phyloP scores from a whole-genome alignment of 768 basidiomycete genomes.

The Tephrocybe sp. region DNA sequence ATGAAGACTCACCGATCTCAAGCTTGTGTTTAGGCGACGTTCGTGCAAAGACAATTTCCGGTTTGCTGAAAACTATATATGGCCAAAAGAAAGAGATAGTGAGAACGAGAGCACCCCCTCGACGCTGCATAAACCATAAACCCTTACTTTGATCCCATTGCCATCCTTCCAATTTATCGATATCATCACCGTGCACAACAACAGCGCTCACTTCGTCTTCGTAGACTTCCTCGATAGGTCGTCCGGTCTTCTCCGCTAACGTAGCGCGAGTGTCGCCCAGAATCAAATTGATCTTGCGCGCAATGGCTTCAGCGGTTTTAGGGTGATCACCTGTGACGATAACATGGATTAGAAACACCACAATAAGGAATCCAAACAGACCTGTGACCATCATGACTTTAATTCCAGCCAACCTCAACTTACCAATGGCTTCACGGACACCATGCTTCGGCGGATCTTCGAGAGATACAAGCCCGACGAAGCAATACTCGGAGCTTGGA shows the following conservation, averaged over 20 bases:
- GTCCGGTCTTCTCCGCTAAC: slow-evolving; percentile 52
- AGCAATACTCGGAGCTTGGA: slow-evolving; percentile 56
- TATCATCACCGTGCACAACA: slow-evolving; percentile 67
- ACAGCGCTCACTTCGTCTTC: slow-evolving; percentile 68
- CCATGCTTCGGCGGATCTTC: slow-evolving; percentile 74
- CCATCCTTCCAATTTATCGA: slow-evolving; percentile 65
- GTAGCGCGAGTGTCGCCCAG: slow-evolving; percentile 65
- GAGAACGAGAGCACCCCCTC: too few relatives aligned
- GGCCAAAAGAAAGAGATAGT: too few relatives aligned
- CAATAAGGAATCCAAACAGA: slow-evolving; percentile 19
- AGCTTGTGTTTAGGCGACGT: slow-evolving; percentile 74
- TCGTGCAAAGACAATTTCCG: slow-evolving; percentile 70
- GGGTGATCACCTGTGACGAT: slow-evolving; percentile 71
- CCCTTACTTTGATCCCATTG: slow-evolving; percentile 70
- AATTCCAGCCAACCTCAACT: slow-evolving; percentile 66
- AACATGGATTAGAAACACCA: too few relatives aligned
- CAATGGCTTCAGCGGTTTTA: slow-evolving; percentile 72
- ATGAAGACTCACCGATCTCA: slow-evolving; percentile 55
- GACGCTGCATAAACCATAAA: neutral
- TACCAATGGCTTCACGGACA: slow-evolving; percentile 69
- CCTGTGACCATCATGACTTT: slow-evolving; percentile 80
- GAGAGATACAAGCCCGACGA: slow-evolving; percentile 62
- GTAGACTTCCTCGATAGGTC: slow-evolving; percentile 55
- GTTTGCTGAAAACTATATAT: slow-evolving; percentile 69
- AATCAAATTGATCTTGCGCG: slow-evolving; percentile 69